phyloP scores from a whole-genome alignment of 805 yeast genomes.

The Candida silvatica region DNA sequence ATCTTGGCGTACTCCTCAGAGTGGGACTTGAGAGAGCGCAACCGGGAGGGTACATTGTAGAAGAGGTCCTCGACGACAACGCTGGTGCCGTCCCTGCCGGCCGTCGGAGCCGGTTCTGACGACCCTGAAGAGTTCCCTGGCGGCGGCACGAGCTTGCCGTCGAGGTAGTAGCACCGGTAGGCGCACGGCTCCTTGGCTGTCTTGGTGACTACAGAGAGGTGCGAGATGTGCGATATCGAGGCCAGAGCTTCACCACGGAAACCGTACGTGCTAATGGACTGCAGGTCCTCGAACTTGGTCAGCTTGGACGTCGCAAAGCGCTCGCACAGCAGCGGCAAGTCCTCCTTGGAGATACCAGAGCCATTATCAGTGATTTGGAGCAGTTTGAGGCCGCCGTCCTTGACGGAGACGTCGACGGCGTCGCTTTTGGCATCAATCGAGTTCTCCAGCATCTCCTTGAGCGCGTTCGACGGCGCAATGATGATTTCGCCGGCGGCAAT shows the following conservation, averaged over 20 bases:
- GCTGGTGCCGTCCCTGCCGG: slow-evolving; percentile 85
- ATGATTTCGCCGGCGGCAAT: slow-evolving; percentile 98
- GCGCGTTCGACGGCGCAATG: slow-evolving; percentile 87
- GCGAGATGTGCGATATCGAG: slow-evolving; percentile 83
- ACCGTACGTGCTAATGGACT: slow-evolving; percentile 71
- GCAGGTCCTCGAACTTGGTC: slow-evolving; percentile 63
- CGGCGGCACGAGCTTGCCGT: slow-evolving; percentile 50
- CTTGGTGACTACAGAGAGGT: slow-evolving; percentile 73
- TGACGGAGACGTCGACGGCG: slow-evolving; percentile 66
- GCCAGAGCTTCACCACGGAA: slow-evolving; percentile 97
- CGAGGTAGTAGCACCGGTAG: slow-evolving; percentile 56
- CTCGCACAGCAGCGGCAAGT: slow-evolving; percentile 74
- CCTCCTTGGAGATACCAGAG: slow-evolving; percentile 64
- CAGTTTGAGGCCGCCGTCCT: slow-evolving; percentile 86
- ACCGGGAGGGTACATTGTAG: slow-evolving; percentile 77
- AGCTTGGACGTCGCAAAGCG: slow-evolving; percentile 91
- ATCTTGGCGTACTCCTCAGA: slow-evolving; percentile 72
- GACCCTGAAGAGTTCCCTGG: slow-evolving; percentile 7
- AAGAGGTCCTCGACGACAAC: slow-evolving; percentile 82
- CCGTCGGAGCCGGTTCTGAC: slow-evolving; percentile 53
- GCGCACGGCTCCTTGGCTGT: slow-evolving; percentile 55
- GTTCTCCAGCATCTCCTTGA: slow-evolving; percentile 89
- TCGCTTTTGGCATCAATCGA: slow-evolving; percentile 81
- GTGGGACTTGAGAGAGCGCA: slow-evolving; percentile 53
- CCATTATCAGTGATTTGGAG: slow-evolving; percentile 91